phyloP scores from a whole-genome alignment of 345 rosid species.

The Salix exigua region DNA sequence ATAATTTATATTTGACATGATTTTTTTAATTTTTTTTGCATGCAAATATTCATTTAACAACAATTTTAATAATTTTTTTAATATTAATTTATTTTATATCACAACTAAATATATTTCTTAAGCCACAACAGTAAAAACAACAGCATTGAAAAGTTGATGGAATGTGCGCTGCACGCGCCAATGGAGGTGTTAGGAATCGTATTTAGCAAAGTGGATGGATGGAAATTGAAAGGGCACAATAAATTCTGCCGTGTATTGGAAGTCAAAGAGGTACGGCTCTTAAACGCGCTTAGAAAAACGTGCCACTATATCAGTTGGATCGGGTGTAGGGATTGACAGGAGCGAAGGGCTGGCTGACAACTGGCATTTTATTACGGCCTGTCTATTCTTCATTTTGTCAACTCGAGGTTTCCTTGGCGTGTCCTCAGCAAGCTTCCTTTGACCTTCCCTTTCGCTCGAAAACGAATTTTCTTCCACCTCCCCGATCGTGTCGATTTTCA shows the following conservation, averaged over 20 bases:
- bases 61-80: no score
- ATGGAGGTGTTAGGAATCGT: background rate
- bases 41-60: no score
- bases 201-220: background rate
- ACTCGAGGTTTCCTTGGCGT: constrained; percentile 23
- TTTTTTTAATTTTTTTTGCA: no score
- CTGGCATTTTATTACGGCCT: constrained; percentile 15
- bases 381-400: constrained; percentile 11
- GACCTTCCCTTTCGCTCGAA: background rate
- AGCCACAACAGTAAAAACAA: no score
- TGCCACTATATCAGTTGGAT: constrained; percentile 55
- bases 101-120: no score
- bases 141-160: background rate
- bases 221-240: background rate
- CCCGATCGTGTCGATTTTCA: background rate
- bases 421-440: constrained; percentile 3
- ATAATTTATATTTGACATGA: no score
- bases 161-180: constrained; percentile 2
- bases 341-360: constrained; percentile 27
- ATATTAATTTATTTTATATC: no score
- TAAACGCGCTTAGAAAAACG: constrained; percentile 29
- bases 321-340: constrained; percentile 9
- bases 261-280: constrained; percentile 39
- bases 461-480: no score
- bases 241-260: constrained; percentile 7